phyloP scores from a whole-genome alignment of 441 rosid species.

The Erodium trifolium region DNA sequence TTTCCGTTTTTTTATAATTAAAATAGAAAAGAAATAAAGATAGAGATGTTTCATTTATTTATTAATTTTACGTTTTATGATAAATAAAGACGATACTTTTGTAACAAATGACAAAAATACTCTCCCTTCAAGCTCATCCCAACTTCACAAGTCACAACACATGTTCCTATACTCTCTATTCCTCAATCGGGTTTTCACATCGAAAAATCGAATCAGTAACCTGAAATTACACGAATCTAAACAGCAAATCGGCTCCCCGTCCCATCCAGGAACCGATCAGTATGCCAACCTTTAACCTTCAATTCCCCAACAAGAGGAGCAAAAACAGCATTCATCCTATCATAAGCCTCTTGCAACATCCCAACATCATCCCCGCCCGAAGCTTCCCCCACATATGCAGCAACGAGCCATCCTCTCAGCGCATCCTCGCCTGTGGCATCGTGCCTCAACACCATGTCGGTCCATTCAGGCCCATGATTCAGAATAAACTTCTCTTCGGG shows the following conservation, averaged over 20 bases:
- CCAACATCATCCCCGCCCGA: conserved; percentile 10
- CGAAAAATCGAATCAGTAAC: neutral
- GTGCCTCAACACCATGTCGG: conserved; percentile 71
- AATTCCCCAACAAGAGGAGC: conserved; percentile 49
- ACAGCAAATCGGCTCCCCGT: conserved; percentile 65
- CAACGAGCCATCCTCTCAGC: conserved; percentile 70
- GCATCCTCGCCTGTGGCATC: conserved; percentile 87
- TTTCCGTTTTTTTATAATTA: no score
- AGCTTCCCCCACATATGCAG: no score
- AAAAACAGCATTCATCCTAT: conserved; percentile 48
- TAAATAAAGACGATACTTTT: no score
- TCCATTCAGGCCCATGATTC: conserved; percentile 44
- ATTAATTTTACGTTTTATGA: no score
- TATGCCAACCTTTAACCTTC: conserved; percentile 84
- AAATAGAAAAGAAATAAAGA: no score
- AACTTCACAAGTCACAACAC: neutral
- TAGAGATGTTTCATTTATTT: no score
- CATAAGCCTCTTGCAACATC: conserved; percentile 51
- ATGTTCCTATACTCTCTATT: neutral
- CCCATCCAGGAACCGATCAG: conserved; percentile 83
- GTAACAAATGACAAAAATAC: no score
- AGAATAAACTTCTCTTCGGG: conserved; percentile 69
- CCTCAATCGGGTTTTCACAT: neutral
- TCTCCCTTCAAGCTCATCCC: no score
- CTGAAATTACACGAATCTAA: conserved; percentile 20